Conservation (phyloP, 305 asterid species). For the Lippia alba region DNA sequence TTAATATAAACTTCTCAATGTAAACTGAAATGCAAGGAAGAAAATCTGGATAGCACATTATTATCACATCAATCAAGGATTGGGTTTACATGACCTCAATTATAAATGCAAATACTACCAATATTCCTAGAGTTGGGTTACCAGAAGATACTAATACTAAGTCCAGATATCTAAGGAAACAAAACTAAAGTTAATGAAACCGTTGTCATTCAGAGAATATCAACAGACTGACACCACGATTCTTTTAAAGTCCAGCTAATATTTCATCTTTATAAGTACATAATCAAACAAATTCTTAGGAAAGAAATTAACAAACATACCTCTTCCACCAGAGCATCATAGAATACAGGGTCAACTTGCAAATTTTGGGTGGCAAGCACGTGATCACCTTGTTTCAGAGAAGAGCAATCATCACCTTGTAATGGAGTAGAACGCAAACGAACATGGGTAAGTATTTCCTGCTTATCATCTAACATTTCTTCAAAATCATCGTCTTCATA, state of each 20-base stretch:
- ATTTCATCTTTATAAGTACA: conserved; percentile 22
- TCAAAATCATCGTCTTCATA: conserved; percentile 36
- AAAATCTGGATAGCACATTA: conserved; percentile 11
- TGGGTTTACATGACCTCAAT: background rate
- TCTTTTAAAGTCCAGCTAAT: conserved; percentile 9
- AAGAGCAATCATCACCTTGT: conserved; percentile 56
- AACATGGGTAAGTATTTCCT: conserved; percentile 49
- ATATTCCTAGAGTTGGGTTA: background rate
- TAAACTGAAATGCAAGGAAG: conserved; percentile 24
- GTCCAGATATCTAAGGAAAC: background rate
- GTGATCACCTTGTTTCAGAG: conserved; percentile 47
- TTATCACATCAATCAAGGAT: conserved; percentile 19
- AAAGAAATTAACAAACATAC: conserved; percentile 37
- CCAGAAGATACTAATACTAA: conserved; percentile 11
- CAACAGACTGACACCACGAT: conserved; percentile 3
- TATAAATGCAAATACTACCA: background rate
- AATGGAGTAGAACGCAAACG: conserved; percentile 66
- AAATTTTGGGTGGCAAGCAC: conserved; percentile 59
- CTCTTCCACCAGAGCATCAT: conserved; percentile 66
- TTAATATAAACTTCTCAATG: conserved; percentile 28
- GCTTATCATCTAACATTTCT: conserved; percentile 45
- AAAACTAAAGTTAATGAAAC: conserved; percentile 1
- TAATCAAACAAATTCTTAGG: conserved; percentile 16
- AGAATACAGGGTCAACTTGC: conserved; percentile 42
- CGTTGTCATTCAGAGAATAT: background rate